These are phyloP conservation scores for Juncus effusus DNA, from an alignment of 176 grass and related monocot genomes.

Conservation along the genomic window DNA sequence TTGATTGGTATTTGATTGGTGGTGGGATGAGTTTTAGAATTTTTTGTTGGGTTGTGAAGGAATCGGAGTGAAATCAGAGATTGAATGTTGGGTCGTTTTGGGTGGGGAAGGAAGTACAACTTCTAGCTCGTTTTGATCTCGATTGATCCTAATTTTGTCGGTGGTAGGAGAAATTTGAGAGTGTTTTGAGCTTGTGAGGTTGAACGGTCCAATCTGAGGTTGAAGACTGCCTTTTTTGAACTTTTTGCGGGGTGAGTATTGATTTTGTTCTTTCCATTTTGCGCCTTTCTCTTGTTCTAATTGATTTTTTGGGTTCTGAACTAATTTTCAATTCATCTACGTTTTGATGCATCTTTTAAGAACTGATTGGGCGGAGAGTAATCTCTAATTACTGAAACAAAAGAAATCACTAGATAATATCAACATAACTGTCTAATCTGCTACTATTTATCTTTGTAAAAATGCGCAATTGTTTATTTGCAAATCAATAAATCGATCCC, in stretches of 20 bases:
- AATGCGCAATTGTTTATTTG: background rate
- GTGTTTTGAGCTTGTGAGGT: conserved; percentile 1
- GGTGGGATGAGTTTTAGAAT: background rate
- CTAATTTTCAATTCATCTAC: background rate
- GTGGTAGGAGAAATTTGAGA: conserved; percentile 5
- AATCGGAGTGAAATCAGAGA: too few relatives aligned
- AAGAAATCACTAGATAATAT: conserved; percentile 6
- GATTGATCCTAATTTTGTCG: conserved; percentile 13
- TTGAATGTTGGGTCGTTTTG: too few relatives aligned
- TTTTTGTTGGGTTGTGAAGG: background rate
- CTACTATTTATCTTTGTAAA: conserved; percentile 1
- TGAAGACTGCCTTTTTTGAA: background rate
- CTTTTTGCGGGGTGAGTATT: conserved; percentile 25
- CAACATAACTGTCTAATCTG: background rate
- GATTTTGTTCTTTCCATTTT: conserved; percentile 22
- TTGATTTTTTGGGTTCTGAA: background rate
- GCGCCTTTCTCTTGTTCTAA: conserved; percentile 15
- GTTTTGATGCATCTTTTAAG: background rate
- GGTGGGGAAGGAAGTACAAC: too few relatives aligned
- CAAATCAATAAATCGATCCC: background rate
- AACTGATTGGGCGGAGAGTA: conserved; percentile 6
- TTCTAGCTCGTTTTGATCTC: background rate
- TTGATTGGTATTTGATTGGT: too few relatives aligned
- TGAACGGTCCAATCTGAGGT: background rate
- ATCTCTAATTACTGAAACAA: background rate